Base-by-base conservation (phyloP, 2,329 filamentous ascomycete species). In the Colletotrichum melonis region DNA sequence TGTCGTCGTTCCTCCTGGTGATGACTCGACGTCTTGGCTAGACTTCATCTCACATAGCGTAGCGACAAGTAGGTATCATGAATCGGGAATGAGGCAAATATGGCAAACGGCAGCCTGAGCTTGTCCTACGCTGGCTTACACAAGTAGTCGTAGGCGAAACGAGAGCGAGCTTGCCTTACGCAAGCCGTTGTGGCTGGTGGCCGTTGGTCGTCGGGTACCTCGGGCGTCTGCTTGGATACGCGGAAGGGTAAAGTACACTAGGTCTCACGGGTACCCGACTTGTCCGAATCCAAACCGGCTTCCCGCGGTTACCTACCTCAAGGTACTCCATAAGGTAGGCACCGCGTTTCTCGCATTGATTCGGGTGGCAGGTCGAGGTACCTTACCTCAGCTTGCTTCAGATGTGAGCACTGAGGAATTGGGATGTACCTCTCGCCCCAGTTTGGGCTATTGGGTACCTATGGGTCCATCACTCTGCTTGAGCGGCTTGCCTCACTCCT, bases 151-250 rank as follows among this genome's bases (percentile, higher is more conserved):
- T 32, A 67, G 9, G 54, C 63, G 38, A 58, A 19, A 56, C 63
- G 30, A 58, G 42, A 58, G 55, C 26, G 55, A 19, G 54, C 64
- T 49, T 49, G 67, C 72, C 76, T 81, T 80, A 82, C 81, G 81
- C 81, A 82, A 81, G 76, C 78, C 74, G 76, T 63, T 79, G 80
- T 81, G 80, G 81, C 81, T 81, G 78, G 78, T 42, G 38, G 35
- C 7, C 22, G 32, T 55, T 35, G 22, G 62, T 24, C 28, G 26
- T n/a, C 57, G 57, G 58, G 35, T 46, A 28, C 58, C 24, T 62
- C 35, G 24, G 58, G 16, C 35, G 14, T 24, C 14, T 24, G 30
- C 38, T 60, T 19, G 55, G 28, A 28, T n/a, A 30, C 8, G n/a
- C 19, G 55, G 28, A 32, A 24, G 5, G 6, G 16, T 11, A 35